Conservation (phyloP, 352 stramenopile species). For the Phytophthora vignae region DNA sequence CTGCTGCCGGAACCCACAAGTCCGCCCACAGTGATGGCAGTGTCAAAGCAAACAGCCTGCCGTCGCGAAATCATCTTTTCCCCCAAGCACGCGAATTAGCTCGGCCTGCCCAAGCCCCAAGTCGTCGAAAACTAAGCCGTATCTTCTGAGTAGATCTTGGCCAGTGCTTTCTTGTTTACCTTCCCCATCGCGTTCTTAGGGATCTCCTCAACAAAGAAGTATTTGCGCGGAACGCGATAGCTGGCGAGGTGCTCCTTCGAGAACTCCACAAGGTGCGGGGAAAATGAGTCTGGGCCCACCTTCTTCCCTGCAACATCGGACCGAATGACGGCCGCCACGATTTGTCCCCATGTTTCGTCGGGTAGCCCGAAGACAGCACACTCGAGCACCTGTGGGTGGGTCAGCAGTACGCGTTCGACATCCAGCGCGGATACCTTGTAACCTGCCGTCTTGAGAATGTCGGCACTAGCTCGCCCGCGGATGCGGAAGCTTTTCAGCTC, state of each 20-base stretch:
- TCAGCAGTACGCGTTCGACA: conserved; percentile 87
- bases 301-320: conserved; percentile 27
- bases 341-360: conserved; percentile 88
- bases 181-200: conserved; percentile 95
- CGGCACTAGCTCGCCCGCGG: conserved; percentile 86
- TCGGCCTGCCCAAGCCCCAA: neutral
- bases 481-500: conserved; percentile 87
- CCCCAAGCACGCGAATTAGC: conserved; percentile 32
- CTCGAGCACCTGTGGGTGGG: conserved; percentile 84
- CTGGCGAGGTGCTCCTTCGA: conserved; percentile 71
- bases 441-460: conserved; percentile 93
- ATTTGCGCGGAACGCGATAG: conserved; percentile 83
- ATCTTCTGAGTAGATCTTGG: conserved; percentile 41
- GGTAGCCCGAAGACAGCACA: conserved; percentile 86
- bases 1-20: conserved; percentile 8
- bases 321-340: conserved; percentile 76
- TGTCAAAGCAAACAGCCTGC: conserved; percentile 18
- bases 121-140: conserved; percentile 18
- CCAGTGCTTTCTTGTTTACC: conserved; percentile 93
- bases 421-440: conserved; percentile 95
- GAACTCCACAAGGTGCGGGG: conserved; percentile 59
- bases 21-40: neutral
- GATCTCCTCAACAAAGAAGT: conserved; percentile 85
- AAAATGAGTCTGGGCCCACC: conserved; percentile 22
- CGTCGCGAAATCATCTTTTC: conserved; percentile 39